Percentiles rank a stretch among this genome's conserved stretches.
Conservation (phyloP, 192 early-diverging fungal species). For the Chytriomyces sp. region DNA sequence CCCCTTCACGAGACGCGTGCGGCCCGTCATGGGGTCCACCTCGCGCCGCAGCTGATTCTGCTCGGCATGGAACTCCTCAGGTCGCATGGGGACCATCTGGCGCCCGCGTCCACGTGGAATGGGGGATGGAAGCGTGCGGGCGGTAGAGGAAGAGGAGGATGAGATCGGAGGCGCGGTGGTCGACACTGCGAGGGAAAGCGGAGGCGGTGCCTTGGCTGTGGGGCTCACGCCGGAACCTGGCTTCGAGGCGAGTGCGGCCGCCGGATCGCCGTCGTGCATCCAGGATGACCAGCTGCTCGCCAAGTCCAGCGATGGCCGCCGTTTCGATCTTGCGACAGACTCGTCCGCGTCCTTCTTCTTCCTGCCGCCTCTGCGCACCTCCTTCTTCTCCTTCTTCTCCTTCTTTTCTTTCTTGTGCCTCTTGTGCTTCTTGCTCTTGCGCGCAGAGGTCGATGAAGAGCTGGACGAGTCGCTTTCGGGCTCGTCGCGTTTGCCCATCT, state of each 20-base stretch:
- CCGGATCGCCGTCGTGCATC: not conserved
- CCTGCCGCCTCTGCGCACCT: too few relatives aligned
- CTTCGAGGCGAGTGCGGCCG: not conserved
- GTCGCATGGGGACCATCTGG: constrained; percentile 22
- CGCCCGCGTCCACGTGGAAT: too few relatives aligned
- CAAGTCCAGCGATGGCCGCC: not conserved
- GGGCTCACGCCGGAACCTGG: not conserved
- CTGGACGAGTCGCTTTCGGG: not conserved
- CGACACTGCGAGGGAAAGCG: not conserved
- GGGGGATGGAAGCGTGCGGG: too few relatives aligned
- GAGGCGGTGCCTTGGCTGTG: not conserved
- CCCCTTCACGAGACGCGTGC: constrained; percentile 26
- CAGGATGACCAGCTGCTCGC: not conserved
- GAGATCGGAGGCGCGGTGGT: not conserved
- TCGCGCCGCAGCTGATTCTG: not conserved
- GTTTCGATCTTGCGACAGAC: not conserved
- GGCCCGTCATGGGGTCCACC: constrained; percentile 19
- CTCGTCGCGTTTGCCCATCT: not conserved
- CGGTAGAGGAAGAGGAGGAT: too few relatives aligned
- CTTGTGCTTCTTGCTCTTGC: not conserved
- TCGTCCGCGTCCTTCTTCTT: not conserved
- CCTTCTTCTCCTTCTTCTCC: too few relatives aligned
- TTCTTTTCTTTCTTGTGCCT: too few relatives aligned
- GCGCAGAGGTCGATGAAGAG: not conserved
- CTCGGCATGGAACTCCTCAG: constrained; percentile 21